Conservation (phyloP, 176 grass and related monocot genomes). For the Oryza coarctata region DNA sequence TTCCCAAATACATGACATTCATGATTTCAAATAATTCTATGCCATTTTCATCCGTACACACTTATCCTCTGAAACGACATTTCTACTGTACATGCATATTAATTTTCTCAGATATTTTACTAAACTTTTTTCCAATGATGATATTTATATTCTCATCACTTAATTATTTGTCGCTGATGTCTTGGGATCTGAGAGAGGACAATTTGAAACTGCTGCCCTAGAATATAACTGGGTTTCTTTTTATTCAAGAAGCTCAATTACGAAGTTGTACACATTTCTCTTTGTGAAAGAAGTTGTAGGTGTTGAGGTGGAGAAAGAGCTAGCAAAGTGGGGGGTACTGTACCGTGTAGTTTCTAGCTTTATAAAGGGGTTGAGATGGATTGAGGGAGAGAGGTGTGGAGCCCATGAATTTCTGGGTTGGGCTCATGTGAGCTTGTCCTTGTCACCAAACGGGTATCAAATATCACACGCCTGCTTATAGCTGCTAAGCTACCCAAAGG, state of each 20-base stretch:
- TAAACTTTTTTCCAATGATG: not conserved
- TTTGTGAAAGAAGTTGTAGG: not conserved
- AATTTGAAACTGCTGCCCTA: not conserved
- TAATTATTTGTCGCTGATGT: not conserved
- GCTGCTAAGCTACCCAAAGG: conserved; percentile 10
- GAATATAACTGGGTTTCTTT: not conserved
- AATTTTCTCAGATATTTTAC: not conserved
- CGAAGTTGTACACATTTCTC: not conserved
- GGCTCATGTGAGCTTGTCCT: conserved; percentile 77
- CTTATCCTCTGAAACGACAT: too few species aligned
- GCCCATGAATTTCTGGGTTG: conserved; percentile 32
- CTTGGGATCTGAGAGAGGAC: not conserved
- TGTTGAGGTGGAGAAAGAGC: not conserved
- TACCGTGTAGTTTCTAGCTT: conserved; percentile 42
- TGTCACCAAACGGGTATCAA: conserved; percentile 53
- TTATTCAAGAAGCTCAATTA: not conserved
- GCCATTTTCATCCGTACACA: not conserved
- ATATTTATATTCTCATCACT: not conserved
- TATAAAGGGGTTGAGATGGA: conserved; percentile 43
- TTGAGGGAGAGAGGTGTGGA: not conserved
- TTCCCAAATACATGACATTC: not conserved
- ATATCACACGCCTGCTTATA: conserved; percentile 45
- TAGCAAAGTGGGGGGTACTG: conserved; percentile 33
- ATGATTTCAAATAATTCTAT: not conserved
- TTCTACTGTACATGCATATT: too few species aligned